These are phyloP conservation scores for Malassezia restricta DNA, from an alignment of 1,284 basidiomycete genomes.

Conservation along the genomic window DNA sequence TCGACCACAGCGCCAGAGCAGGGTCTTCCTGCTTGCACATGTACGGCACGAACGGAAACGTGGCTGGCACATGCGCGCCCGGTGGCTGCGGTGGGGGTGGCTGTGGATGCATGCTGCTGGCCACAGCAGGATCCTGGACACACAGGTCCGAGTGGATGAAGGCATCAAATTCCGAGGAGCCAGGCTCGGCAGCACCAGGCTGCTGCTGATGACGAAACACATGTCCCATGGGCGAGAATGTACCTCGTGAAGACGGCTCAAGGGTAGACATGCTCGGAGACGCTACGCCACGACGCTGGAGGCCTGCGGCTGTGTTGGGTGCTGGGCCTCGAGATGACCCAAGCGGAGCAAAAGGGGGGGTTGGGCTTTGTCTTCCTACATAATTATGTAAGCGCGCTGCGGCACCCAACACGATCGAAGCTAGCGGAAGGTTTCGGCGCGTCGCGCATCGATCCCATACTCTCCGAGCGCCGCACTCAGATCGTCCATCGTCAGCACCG, in stretches of 20 bases:
- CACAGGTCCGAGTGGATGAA: conserved; percentile 17
- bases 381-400: conserved; percentile 6
- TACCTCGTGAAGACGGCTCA: background rate
- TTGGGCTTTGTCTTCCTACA: background rate
- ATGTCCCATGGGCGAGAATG: background rate
- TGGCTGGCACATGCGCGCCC: background rate
- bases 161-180: conserved; percentile 15
- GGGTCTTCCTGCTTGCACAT: background rate
- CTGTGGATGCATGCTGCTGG: background rate
- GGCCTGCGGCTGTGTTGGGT: too few species aligned
- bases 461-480: conserved; percentile 79
- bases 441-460: conserved; percentile 56
- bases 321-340: too few species aligned
- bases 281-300: background rate
- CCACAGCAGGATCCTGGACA: background rate
- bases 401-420: conserved; percentile 4
- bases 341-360: background rate
- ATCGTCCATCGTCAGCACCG: conserved; percentile 97
- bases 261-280: background rate
- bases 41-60: background rate
- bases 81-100: background rate
- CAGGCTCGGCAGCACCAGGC: background rate
- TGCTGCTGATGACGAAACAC: background rate
- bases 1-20: background rate
- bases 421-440: conserved; percentile 42